Base-by-base conservation (phyloP, 2,329 filamentous ascomycete species). In the Colletotrichum sp. region DNA sequence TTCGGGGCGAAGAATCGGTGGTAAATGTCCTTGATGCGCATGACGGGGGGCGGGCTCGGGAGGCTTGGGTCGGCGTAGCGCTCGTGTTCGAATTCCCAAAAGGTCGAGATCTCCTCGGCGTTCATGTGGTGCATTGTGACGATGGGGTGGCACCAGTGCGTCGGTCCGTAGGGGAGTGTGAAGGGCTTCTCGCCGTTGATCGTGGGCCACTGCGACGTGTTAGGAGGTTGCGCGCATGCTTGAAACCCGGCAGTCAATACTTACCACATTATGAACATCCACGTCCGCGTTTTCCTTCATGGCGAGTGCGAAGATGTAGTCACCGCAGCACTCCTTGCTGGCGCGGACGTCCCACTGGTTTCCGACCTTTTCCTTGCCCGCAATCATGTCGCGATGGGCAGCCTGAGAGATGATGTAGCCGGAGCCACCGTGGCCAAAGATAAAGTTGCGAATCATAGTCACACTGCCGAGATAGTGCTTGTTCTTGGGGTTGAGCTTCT, bases 361-460 rank as follows among this genome's bases (percentile, higher is more conserved):
- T 6, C 83, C 87, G 11, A 90, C 79, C 6, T 84, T 83, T 4
- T 82, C 80, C 57, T 86, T 78, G 36, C 84, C 82, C 1, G 83
- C 82, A 43, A 90, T 85, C 27, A 83, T 78, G 36, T 81, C 81
- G 63, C 85, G 79, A 85, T 92, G 88, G 5, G 89, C 86, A 2
- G 85, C 86, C 38, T 86, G 82, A 31, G 88, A 90, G 34, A 91
- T 76, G 31, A 88, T 76, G 70, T 90, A 90, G 3, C 90, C 90
- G 61, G 87, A 89, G 3, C 90, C 90, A 6, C 90, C 90, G 76
- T 91, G 90, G 2, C 83, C 89, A 73, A 91, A 91, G 8, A 81
- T 77, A 57, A 86, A 82, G 29, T 79, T 79, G 21, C 80, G 79
- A 47, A 88, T 77, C 62, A 85, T 82, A 11, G 87, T 84, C 8